These are phyloP conservation scores for Pyrrhoderma lamaoense DNA, from an alignment of 1,284 basidiomycete genomes.

Conservation along the genomic window DNA sequence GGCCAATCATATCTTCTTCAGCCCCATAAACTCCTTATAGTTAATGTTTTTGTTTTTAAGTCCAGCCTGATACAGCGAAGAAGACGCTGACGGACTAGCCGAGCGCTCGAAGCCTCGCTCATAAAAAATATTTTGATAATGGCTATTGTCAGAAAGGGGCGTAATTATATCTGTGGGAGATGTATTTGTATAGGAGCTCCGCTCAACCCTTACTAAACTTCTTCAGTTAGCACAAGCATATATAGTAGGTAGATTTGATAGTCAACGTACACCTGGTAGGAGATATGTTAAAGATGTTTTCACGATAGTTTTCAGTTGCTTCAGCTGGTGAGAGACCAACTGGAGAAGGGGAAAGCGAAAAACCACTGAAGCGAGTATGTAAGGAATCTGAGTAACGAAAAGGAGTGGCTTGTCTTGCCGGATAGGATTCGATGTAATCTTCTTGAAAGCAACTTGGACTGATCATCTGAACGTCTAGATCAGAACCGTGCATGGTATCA, in stretches of 20 bases:
- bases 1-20: constrained; percentile 3
- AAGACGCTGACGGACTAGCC: constrained; percentile 16
- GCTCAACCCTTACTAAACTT: constrained; percentile 10
- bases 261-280: constrained; percentile 12
- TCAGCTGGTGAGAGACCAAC: constrained; percentile 7
- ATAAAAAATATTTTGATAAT: constrained; percentile 2
- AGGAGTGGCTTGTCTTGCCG: constrained; percentile 1
- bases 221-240: constrained; percentile 4
- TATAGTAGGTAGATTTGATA: not conserved
- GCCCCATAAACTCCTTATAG: constrained; percentile 10
- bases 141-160: constrained; percentile 8
- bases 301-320: constrained; percentile 13
- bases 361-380: constrained; percentile 16
- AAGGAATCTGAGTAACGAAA: constrained; percentile 11
- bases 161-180: constrained; percentile 13
- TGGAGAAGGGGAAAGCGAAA: constrained; percentile 14
- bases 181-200: constrained; percentile 9
- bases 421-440: constrained; percentile 7
- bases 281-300: constrained; percentile 7
- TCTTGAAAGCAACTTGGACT: constrained; percentile 9
- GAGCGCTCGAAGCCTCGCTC: constrained; percentile 6
- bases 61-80: constrained; percentile 9
- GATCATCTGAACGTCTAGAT: constrained; percentile 17
- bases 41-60: not conserved
- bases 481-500: constrained; percentile 5